phyloP scores from a whole-genome alignment of 306 rosid genomes.

The Quercus dentata region DNA sequence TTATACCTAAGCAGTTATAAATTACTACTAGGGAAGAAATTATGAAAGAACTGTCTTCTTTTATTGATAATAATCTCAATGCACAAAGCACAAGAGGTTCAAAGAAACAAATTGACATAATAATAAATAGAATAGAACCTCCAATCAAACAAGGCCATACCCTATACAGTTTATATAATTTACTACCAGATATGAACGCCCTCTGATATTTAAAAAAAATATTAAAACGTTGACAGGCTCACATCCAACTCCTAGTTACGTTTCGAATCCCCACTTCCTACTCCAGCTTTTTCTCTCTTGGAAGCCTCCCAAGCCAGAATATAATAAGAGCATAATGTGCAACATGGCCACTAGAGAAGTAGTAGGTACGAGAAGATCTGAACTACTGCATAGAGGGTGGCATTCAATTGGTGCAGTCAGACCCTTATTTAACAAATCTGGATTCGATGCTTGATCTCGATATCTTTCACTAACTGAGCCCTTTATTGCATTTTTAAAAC shows the following conservation, averaged over 20 bases:
- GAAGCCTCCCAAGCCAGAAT: slow-evolving; percentile 20
- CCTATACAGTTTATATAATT: slow-evolving; percentile 24
- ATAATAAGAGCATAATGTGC: slow-evolving; percentile 41
- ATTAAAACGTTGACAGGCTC: slow-evolving; percentile 27
- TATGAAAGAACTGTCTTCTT: not conserved
- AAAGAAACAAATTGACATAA: slow-evolving; percentile 7
- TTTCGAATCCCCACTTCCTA: slow-evolving; percentile 33
- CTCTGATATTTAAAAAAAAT: slow-evolving; percentile 12
- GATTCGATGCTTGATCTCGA: slow-evolving; percentile 47
- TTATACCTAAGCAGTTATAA: too few species aligned
- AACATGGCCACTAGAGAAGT: slow-evolving; percentile 49
- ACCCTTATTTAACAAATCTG: slow-evolving; percentile 56
- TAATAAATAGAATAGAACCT: slow-evolving; percentile 47
- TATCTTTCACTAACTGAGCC: slow-evolving; percentile 39
- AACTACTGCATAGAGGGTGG: slow-evolving; percentile 24
- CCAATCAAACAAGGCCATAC: slow-evolving; percentile 38
- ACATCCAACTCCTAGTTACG: slow-evolving; percentile 37
- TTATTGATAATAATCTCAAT: not conserved
- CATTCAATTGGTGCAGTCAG: slow-evolving; percentile 27
- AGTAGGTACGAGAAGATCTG: slow-evolving; percentile 37
- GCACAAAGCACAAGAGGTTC: not conserved
- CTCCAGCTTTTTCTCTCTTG: slow-evolving; percentile 19
- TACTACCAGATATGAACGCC: not conserved
- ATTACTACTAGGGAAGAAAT: not conserved
- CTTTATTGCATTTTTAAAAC: slow-evolving; percentile 65